Evolutionary conservation across 768 basidiomycete genomes (phyloP).

Genomic region (Inosperma sp.): DNA sequence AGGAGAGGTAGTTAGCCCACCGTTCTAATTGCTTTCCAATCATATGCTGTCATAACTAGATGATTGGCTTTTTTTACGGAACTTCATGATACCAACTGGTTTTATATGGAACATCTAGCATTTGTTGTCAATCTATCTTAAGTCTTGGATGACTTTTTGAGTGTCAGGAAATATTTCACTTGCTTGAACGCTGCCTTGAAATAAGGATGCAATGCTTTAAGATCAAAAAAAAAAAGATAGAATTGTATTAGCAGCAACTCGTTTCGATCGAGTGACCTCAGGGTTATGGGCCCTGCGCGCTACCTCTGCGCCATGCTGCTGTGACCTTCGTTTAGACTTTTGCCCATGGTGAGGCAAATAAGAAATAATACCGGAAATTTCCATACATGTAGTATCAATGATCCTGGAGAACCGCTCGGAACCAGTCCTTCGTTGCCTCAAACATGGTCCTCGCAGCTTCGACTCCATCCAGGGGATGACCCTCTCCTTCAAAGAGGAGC

Average conservation of each 20-base stretch:
- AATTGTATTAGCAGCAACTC: conserved; percentile 47
- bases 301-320: conserved; percentile 57
- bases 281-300: conserved; percentile 59
- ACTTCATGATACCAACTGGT: no score
- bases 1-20: not conserved
- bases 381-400: no score
- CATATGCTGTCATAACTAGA: not conserved
- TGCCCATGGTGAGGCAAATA: no score
- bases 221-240: conserved; percentile 3
- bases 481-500: conserved; percentile 57
- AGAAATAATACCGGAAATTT: not conserved
- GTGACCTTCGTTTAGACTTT: no score
- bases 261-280: conserved; percentile 64
- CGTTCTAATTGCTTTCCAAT: not conserved
- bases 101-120: no score
- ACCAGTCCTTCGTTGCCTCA: conserved; percentile 51
- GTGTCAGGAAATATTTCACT: not conserved
- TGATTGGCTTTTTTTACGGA: no score
- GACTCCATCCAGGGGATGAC: conserved; percentile 61
- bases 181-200: not conserved
- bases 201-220: not conserved
- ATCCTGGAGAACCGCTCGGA: conserved; percentile 23
- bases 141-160: no score
- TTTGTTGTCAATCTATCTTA: no score
- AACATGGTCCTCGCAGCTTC: conserved; percentile 52